Conservation (phyloP, 768 basidiomycete genomes). For the Guyanaporus albipodus region DNA sequence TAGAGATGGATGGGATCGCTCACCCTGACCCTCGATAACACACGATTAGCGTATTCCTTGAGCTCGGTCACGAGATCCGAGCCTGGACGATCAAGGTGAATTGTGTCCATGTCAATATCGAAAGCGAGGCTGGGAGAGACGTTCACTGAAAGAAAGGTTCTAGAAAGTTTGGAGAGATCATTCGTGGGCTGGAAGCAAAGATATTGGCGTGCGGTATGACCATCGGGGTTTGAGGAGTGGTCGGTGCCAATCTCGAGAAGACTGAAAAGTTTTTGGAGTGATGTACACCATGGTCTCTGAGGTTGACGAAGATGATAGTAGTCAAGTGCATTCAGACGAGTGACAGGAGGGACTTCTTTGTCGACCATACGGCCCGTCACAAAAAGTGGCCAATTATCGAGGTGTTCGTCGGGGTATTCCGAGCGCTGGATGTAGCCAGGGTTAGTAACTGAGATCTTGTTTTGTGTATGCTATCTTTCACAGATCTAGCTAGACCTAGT, state of each 20-base stretch:
- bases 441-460: too few species aligned
- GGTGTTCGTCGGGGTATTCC: too few species aligned
- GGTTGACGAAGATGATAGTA: too few species aligned
- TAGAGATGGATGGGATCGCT: neutral
- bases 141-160: neutral
- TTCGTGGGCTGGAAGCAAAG: slow-evolving; percentile 1
- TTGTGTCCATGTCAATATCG: neutral
- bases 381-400: too few species aligned
- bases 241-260: neutral
- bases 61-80: neutral
- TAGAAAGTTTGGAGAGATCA: neutral
- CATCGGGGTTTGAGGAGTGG: too few species aligned
- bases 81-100: neutral
- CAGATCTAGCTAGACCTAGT: too few species aligned
- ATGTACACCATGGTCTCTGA: neutral
- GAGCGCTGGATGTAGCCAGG: too few species aligned
- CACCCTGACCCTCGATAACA: slow-evolving; percentile 1
- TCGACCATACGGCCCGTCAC: too few species aligned
- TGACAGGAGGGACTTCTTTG: too few species aligned
- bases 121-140: neutral
- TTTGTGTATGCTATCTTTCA: too few species aligned
- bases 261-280: neutral
- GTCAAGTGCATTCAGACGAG: too few species aligned
- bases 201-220: neutral
- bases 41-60: neutral